Base-by-base conservation (phyloP, 257 asterid genomes). In the Fraxinus anomala region DNA sequence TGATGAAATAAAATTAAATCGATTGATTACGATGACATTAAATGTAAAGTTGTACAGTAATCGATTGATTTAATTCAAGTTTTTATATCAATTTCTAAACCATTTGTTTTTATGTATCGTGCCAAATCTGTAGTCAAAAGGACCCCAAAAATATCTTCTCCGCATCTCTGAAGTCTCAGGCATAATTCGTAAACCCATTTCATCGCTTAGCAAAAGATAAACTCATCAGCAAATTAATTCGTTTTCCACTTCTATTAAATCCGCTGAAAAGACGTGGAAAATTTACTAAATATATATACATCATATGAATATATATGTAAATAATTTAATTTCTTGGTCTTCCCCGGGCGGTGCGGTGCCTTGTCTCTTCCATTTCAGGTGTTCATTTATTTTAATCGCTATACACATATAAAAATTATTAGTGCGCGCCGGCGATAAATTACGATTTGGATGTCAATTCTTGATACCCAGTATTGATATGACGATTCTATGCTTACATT, bases 281-380 rank as follows among this genome's bases (percentile, higher is more conserved):
- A 47, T 3, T 59, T 23, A 72, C 31, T 69, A 49, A 71, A 73
- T 70, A 75, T 30, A 30, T 30, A 30, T 2, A 1, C 33, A 30
- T 30, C 33, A 30, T 12, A 13, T 40, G 5, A 12, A 5, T 59
- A 34, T 77, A 30, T 16, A 28, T 59, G 76, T 56, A 59, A 37
- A 59, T 31, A 30, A 49, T 81, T 72, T 6, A 63, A 73, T 79
- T 74, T 39, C 69, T 33, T 39, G 39, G 23, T 69, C 7, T 30
- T 51, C 44, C 70, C 14, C 49, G 6, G 72, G n/a, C n/a, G n/a
- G n/a, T n/a, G 80, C 77, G 77, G 78, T 77, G 80, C 69, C 16
- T 68, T 80, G 70, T 61, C 67, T 56, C 76, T 82, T 63, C 73
- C 42, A 14, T 81, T 82, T 70, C 73, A 70, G 88, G 89, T 85